Conservation (phyloP, 306 rosid genomes). For the Vigna unguiculata region DNA sequence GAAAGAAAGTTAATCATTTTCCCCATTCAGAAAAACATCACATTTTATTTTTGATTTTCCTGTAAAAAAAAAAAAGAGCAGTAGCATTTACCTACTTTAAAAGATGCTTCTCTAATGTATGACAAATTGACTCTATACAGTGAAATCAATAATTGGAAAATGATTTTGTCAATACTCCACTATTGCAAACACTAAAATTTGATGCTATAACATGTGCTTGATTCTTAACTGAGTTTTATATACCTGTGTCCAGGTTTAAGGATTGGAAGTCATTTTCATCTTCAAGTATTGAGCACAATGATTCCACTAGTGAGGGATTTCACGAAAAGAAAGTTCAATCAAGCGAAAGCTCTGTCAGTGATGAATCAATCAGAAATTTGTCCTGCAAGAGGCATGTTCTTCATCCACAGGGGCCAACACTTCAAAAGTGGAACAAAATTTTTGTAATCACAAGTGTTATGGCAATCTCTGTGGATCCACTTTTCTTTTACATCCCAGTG, state of each 20-base stretch:
- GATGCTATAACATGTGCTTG: constrained; percentile 25
- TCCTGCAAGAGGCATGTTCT: constrained; percentile 53
- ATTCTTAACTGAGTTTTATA: constrained; percentile 21
- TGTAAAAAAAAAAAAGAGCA: too few relatives aligned
- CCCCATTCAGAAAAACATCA: neutral
- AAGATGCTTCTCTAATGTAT: constrained; percentile 12
- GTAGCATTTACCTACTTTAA: neutral
- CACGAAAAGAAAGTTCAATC: constrained; percentile 49
- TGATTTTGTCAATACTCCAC: constrained; percentile 7
- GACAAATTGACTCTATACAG: neutral
- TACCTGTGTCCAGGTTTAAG: constrained; percentile 58
- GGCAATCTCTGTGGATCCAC: constrained; percentile 82
- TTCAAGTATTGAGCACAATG: constrained; percentile 43
- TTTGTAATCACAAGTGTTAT: constrained; percentile 76
- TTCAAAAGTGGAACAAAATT: constrained; percentile 89
- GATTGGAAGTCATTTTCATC: constrained; percentile 69
- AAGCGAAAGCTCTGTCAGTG: constrained; percentile 45
- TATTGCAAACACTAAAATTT: neutral
- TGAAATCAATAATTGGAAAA: neutral
- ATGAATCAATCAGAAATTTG: constrained; percentile 40
- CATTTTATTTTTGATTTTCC: constrained; percentile 10
- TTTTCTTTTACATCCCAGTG: constrained; percentile 78
- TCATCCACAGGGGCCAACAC: constrained; percentile 80
- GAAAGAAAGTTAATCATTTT: neutral
- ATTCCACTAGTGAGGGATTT: constrained; percentile 41